phyloP scores from a whole-genome alignment of 2,329 filamentous ascomycete species.

The Zarea fungicola region DNA sequence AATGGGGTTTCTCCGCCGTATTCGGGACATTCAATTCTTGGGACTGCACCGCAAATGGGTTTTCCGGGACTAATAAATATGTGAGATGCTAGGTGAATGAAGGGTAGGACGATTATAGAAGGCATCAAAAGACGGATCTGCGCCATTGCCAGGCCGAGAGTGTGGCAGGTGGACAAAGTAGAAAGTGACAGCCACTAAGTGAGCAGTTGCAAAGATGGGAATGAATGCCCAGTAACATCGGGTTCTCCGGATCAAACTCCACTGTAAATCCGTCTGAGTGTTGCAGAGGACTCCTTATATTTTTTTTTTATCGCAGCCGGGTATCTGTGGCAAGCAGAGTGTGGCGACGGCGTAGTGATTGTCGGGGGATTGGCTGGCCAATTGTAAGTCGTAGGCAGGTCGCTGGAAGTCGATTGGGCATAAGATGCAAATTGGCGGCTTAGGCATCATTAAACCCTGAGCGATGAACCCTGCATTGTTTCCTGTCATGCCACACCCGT shows the following conservation, averaged over 20 bases:
- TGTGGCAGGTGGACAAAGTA: neutral
- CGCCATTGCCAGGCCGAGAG: neutral
- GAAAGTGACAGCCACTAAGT: neutral
- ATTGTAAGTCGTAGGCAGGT: neutral
- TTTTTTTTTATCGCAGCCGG: neutral
- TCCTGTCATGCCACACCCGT: slow-evolving; percentile 4
- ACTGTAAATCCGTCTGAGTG: slow-evolving; percentile 7
- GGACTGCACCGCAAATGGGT: too few relatives aligned
- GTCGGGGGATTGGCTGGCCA: neutral
- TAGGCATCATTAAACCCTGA: slow-evolving; percentile 9
- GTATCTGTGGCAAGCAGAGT: slow-evolving; percentile 6
- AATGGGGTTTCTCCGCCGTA: neutral
- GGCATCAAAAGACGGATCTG: neutral
- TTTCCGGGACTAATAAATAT: too few relatives aligned
- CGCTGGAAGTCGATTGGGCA: slow-evolving; percentile 7
- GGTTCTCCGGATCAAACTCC: neutral
- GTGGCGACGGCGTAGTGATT: slow-evolving; percentile 5
- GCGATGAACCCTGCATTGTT: neutral
- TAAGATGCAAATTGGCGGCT: slow-evolving; percentile 1
- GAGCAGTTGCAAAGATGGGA: neutral
- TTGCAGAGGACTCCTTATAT: too few relatives aligned
- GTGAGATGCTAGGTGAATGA: too few relatives aligned
- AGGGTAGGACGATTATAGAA: too few relatives aligned
- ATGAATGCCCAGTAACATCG: neutral
- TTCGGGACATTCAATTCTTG: too few relatives aligned